Percentiles rank a stretch among this genome's conserved stretches.
phyloP scores from a whole-genome alignment of 305 asterid genomes.

The Fraxinus latifolia region DNA sequence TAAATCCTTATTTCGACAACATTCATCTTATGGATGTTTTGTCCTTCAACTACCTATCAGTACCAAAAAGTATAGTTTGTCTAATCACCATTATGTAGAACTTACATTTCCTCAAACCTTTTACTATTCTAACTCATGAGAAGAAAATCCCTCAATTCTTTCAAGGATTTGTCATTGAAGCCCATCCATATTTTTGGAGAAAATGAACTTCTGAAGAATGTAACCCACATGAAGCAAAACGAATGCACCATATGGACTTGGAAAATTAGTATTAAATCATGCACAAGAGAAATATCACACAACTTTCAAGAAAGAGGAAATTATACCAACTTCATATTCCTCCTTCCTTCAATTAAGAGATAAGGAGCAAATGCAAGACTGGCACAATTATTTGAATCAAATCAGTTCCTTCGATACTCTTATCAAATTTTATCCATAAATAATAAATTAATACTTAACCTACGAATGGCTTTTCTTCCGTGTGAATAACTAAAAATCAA shows the following conservation, averaged over 20 bases:
- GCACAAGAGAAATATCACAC: background rate
- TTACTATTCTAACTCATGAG: background rate
- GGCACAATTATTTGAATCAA: background rate
- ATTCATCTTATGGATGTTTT: background rate
- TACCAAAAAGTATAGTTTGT: background rate
- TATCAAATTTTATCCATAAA: background rate
- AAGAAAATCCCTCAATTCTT: background rate
- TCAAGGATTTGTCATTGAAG: background rate
- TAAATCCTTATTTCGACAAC: background rate
- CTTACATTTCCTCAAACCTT: background rate
- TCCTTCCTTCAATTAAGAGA: background rate
- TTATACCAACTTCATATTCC: background rate
- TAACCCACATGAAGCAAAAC: background rate
- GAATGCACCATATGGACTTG: background rate
- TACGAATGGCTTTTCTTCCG: background rate
- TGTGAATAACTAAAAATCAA: background rate
- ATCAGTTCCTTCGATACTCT: background rate
- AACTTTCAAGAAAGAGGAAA: background rate
- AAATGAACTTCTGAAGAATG: background rate
- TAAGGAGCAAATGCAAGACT: background rate
- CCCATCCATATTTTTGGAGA: background rate
- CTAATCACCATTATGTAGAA: background rate
- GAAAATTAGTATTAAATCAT: background rate
- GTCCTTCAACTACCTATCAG: background rate
- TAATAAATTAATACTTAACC: background rate